These are phyloP conservation scores for Fusarium virguliforme DNA, from an alignment of 2,329 filamentous ascomycete species.

Conservation along the genomic window DNA sequence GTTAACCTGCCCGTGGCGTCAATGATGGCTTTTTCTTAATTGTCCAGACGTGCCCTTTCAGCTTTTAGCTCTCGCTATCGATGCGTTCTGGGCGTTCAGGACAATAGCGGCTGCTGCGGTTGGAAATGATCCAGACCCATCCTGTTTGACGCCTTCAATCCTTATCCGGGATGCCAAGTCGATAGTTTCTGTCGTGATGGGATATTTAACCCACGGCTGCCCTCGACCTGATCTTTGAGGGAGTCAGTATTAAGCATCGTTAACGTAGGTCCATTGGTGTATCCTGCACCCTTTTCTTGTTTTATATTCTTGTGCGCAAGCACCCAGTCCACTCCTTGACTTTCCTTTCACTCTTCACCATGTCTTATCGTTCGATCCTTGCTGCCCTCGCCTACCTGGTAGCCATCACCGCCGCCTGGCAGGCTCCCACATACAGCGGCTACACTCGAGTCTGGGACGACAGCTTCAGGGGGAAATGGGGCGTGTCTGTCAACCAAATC, in stretches of 20 bases:
- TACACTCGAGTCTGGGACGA: slow-evolving; percentile 62
- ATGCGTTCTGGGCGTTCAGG: slow-evolving; percentile 22
- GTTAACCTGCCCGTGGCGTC: slow-evolving; percentile 19
- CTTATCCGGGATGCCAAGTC: slow-evolving; percentile 13
- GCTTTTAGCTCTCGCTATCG: slow-evolving; percentile 12
- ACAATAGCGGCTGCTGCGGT: slow-evolving; percentile 17
- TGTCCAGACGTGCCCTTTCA: slow-evolving; percentile 10
- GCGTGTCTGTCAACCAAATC: slow-evolving; percentile 53
- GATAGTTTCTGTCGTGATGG: slow-evolving; percentile 12
- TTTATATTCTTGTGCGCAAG: slow-evolving; percentile 16
- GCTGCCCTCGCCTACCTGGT: slow-evolving; percentile 52
- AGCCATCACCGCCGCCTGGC: slow-evolving; percentile 56
- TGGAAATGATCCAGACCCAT: slow-evolving; percentile 29
- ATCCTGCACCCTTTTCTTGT: not conserved
- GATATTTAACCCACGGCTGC: slow-evolving; percentile 12
- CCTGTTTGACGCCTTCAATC: not conserved
- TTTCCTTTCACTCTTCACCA: slow-evolving; percentile 24
- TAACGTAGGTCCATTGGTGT: slow-evolving; percentile 7
- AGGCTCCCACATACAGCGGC: slow-evolving; percentile 59
- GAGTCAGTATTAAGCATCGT: not conserved
- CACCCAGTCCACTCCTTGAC: slow-evolving; percentile 19
- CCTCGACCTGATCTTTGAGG: not conserved
- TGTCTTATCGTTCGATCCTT: slow-evolving; percentile 47
- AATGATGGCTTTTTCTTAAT: slow-evolving; percentile 4
- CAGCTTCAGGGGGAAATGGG: slow-evolving; percentile 59